Conservation (phyloP, 495 filamentous ascomycete species). For the Penicillium goetzii region DNA sequence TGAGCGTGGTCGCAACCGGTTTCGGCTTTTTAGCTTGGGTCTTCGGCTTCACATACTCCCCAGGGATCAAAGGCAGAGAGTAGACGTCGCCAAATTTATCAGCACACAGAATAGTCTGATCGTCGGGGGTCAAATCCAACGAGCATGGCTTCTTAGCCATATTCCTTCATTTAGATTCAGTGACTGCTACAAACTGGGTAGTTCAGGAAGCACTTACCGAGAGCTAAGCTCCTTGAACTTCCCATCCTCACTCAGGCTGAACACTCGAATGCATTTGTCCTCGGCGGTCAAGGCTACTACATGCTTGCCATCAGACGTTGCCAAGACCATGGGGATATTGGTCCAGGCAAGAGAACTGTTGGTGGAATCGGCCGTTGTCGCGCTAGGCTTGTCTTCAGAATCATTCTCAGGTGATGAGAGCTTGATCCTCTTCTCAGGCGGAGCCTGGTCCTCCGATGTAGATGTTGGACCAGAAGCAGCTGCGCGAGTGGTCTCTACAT, state of each 20-base stretch:
- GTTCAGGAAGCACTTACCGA: slow-evolving; percentile 54
- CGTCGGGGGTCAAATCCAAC: slow-evolving; percentile 68
- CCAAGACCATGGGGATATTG: slow-evolving; percentile 59
- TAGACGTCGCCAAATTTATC: slow-evolving; percentile 99
- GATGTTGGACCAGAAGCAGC: slow-evolving; percentile 26
- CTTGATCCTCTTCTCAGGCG: slow-evolving; percentile 58
- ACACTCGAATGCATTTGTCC: slow-evolving; percentile 88
- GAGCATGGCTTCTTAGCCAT: slow-evolving; percentile 91
- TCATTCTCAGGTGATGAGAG: slow-evolving; percentile 36
- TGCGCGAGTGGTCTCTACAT: slow-evolving; percentile 32
- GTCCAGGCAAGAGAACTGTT: slow-evolving; percentile 40
- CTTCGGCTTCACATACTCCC: slow-evolving; percentile 33
- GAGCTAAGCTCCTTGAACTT: slow-evolving; percentile 68
- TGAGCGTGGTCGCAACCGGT: slow-evolving; percentile 69
- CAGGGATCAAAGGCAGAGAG: slow-evolving; percentile 74
- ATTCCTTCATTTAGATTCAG: slow-evolving; percentile 51
- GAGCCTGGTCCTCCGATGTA: slow-evolving; percentile 38
- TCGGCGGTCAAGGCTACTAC: slow-evolving; percentile 79
- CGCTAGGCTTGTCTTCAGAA: slow-evolving; percentile 22
- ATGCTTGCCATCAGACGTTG: slow-evolving; percentile 63
- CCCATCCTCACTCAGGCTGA: slow-evolving; percentile 64
- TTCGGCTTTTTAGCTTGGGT: slow-evolving; percentile 41
- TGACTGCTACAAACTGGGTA: slow-evolving; percentile 7
- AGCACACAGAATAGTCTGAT: slow-evolving; percentile 71
- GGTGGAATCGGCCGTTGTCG: slow-evolving; percentile 18